Evolutionary conservation across 2,329 filamentous ascomycete species (phyloP).

Genomic region (Hyphodiscus sp.): DNA sequence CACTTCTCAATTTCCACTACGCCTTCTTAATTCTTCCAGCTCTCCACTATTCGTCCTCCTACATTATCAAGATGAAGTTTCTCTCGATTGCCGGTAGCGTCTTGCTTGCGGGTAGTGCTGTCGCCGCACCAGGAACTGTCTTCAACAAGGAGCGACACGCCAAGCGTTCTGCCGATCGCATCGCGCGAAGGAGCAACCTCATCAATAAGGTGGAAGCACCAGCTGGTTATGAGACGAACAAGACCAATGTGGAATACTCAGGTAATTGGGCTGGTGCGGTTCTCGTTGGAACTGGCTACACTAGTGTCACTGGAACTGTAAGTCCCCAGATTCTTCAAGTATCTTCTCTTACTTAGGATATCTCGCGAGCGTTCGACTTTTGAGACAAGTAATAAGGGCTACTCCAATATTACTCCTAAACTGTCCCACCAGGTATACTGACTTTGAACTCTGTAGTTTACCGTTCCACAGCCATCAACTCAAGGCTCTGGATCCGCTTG

Average conservation of each 20-base stretch:
- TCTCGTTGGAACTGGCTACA: slow-evolving; percentile 43
- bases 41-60: too few relatives aligned
- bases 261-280: slow-evolving; percentile 56
- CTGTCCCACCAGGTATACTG: too few relatives aligned
- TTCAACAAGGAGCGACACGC: slow-evolving; percentile 32
- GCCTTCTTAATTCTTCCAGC: too few relatives aligned
- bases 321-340: too few relatives aligned
- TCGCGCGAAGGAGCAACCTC: slow-evolving; percentile 22
- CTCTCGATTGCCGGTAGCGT: slow-evolving; percentile 32
- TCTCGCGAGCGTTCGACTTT: too few relatives aligned
- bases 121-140: slow-evolving; percentile 40
- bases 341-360: too few relatives aligned
- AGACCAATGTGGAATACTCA: slow-evolving; percentile 42
- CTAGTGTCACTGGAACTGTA: slow-evolving; percentile 41
- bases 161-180: slow-evolving; percentile 25
- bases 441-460: slow-evolving; percentile 31
- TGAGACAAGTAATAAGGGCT: too few relatives aligned
- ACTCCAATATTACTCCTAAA: too few relatives aligned
- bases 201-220: slow-evolving; percentile 30
- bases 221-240: slow-evolving; percentile 30
- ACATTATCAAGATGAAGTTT: slow-evolving; percentile 40
- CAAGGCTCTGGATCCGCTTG: slow-evolving; percentile 44
- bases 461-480: slow-evolving; percentile 42
- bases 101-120: slow-evolving; percentile 35
- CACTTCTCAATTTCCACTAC: not conserved